phyloP scores from a whole-genome alignment of 2,329 filamentous ascomycete genomes.

The Trichophyton verrucosum region DNA sequence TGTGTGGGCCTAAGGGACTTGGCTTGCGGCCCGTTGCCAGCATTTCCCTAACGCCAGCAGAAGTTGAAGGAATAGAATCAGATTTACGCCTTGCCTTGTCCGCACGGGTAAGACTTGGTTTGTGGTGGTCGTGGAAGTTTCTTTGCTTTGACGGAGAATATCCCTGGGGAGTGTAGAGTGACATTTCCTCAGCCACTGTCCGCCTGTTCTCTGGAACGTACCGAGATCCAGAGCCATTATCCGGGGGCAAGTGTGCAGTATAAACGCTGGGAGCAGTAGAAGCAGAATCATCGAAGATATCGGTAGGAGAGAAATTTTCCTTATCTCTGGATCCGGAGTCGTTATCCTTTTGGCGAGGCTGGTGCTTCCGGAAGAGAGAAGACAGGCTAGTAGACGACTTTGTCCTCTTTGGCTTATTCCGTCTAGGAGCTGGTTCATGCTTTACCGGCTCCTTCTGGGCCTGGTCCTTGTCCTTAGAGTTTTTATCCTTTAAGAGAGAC shows the following conservation, averaged over 20 bases:
- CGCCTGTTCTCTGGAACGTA: conserved; percentile 35
- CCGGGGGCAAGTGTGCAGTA: conserved; percentile 5
- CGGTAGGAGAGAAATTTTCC: conserved; percentile 62
- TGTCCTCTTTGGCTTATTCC: conserved; percentile 49
- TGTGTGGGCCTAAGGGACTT: not conserved
- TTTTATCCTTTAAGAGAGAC: conserved; percentile 36
- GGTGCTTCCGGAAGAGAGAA: conserved; percentile 60
- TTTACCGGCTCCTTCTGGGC: conserved; percentile 23
- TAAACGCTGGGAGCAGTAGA: conserved; percentile 3
- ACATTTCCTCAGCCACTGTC: conserved; percentile 43
- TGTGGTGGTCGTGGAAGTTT: conserved; percentile 45
- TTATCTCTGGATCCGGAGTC: conserved; percentile 48
- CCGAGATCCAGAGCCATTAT: conserved; percentile 25
- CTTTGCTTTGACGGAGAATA: conserved; percentile 51
- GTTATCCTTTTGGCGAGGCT: conserved; percentile 53
- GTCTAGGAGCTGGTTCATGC: conserved; percentile 22
- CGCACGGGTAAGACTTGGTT: conserved; percentile 31
- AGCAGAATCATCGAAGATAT: conserved; percentile 8
- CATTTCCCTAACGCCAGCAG: conserved; percentile 29
- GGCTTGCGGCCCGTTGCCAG: conserved; percentile 16
- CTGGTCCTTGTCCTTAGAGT: conserved; percentile 33
- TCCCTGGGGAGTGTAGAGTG: conserved; percentile 45
- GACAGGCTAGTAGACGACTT: conserved; percentile 78
- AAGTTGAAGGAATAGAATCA: conserved; percentile 32
- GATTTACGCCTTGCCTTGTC: conserved; percentile 42